Conservation (phyloP, 2,329 filamentous ascomycete species). For the Ambrosiella beaveri region DNA sequence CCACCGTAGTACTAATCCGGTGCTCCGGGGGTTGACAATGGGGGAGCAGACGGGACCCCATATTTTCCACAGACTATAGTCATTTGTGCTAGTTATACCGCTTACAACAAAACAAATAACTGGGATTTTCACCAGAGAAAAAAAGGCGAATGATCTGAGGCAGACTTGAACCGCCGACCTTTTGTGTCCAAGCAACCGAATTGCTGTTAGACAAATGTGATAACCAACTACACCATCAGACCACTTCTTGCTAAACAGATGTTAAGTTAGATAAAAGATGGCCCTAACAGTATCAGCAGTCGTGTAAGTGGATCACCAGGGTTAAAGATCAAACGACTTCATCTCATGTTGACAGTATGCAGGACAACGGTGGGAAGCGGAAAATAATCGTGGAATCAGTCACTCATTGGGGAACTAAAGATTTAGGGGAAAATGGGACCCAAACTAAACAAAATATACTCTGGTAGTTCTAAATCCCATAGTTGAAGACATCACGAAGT, state of each 20-base stretch:
- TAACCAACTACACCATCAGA: conserved; percentile 4
- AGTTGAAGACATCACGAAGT: no score
- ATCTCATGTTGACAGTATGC: not conserved
- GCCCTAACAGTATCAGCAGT: not conserved
- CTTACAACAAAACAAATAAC: no score
- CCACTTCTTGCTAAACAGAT: not conserved
- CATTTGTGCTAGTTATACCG: no score
- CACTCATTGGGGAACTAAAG: not conserved
- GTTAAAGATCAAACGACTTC: not conserved
- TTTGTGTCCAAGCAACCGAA: not conserved
- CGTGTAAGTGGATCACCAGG: not conserved
- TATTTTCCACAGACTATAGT: no score
- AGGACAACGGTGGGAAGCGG: not conserved
- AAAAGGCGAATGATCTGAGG: not conserved
- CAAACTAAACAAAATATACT: no score
- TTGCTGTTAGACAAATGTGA: conserved; percentile 3
- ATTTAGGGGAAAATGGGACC: not conserved
- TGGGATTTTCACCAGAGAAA: no score
- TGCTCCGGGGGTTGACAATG: no score
- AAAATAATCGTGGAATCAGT: not conserved
- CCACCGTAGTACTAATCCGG: no score
- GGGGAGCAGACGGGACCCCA: no score
- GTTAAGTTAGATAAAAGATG: not conserved
- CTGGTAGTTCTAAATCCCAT: no score
- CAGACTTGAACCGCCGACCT: conserved; percentile 3